Evolutionary conservation across 2,329 filamentous ascomycete genomes (phyloP).

Genomic region (Calonectria pseudoturangicola): DNA sequence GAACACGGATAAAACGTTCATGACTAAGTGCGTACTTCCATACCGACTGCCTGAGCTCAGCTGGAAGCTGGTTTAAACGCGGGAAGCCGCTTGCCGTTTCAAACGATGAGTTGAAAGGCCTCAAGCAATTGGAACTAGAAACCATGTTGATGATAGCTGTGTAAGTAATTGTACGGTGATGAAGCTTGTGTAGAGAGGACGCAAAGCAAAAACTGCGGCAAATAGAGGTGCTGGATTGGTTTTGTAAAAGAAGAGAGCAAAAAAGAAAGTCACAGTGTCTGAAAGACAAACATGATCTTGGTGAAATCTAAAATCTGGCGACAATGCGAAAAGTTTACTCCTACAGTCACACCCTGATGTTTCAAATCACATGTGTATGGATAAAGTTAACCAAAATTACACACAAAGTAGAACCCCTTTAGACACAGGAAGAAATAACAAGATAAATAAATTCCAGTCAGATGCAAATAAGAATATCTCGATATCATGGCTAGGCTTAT

Average conservation of each 20-base stretch:
- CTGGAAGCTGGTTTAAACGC: neutral
- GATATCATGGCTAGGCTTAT: too few relatives aligned
- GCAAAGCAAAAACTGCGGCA: neutral
- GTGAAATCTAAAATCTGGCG: too few relatives aligned
- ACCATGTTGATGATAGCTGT: neutral
- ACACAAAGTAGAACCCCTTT: too few relatives aligned
- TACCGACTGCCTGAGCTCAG: neutral
- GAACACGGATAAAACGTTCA: neutral
- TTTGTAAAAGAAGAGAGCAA: neutral
- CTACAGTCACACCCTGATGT: too few relatives aligned
- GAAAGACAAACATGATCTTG: too few relatives aligned
- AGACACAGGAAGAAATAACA: too few relatives aligned
- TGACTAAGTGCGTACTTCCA: neutral
- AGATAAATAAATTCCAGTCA: too few relatives aligned
- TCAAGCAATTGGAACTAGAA: neutral
- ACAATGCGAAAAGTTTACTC: too few relatives aligned
- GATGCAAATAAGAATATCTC: too few relatives aligned
- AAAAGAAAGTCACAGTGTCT: too few relatives aligned
- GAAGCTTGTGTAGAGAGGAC: neutral
- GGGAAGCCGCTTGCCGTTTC: neutral
- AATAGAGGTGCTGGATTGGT: neutral
- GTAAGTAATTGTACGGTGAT: neutral
- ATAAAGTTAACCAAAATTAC: too few relatives aligned
- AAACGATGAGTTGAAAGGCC: neutral
- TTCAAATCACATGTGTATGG: too few relatives aligned